Conservation (phyloP, 2,329 filamentous ascomycete species). For the Ceratocystis eucalypticola region DNA sequence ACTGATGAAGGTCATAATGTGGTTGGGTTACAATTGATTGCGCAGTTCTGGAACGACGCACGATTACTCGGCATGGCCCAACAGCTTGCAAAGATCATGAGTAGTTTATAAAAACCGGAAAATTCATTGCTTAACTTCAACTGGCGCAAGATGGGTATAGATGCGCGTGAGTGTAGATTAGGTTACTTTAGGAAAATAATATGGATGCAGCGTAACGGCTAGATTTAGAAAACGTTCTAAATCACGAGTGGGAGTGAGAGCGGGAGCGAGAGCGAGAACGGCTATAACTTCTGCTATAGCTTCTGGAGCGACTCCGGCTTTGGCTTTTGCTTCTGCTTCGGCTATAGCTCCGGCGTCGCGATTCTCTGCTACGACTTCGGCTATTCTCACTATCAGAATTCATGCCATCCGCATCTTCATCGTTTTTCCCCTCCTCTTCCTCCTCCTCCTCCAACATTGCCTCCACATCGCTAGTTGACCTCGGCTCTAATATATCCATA, state of each 20-base stretch:
- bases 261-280: background rate
- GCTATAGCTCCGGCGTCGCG: conserved; percentile 7
- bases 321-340: conserved; percentile 15
- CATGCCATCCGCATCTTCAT: conserved; percentile 23
- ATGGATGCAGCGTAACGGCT: background rate
- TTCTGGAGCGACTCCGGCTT: conserved; percentile 21
- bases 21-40: conserved; percentile 59
- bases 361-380: conserved; percentile 6
- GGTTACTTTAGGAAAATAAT: conserved; percentile 2
- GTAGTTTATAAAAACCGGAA: background rate
- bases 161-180: conserved; percentile 7
- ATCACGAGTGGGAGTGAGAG: background rate
- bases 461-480: conserved; percentile 68
- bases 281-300: conserved; percentile 15
- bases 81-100: conserved; percentile 28
- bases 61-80: conserved; percentile 47
- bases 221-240: background rate
- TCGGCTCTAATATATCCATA: conserved; percentile 70
- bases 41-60: conserved; percentile 67
- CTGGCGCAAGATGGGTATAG: background rate
- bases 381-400: conserved; percentile 20
- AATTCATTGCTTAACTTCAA: background rate
- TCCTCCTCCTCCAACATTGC: conserved; percentile 51
- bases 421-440: conserved; percentile 29
- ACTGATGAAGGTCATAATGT: conserved; percentile 23